Base-by-base conservation (phyloP, 139 green algal species). In the Tetraselmis chui region DNA sequence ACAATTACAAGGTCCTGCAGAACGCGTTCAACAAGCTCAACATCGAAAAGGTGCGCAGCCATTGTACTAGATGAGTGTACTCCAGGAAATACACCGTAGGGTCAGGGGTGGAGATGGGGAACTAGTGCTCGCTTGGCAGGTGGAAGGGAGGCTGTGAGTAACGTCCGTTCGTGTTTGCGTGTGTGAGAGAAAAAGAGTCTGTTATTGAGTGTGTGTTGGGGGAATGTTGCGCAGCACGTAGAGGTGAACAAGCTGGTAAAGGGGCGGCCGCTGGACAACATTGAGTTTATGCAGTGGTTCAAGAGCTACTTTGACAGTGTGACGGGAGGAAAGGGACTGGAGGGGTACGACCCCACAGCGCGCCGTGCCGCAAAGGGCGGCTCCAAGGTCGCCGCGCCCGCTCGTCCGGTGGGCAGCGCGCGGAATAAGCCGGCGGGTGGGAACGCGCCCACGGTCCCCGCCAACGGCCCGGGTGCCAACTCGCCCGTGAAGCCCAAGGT, bases 1-100 rank as follows among this genome's bases (percentile, higher is more conserved):
- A 92, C 82, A 99, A 99, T 85, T 98, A 98, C 92, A 99, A 99
- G 87, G 90, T 97, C 23, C 90, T 99, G 31, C 97, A 99, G 82
- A 90, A 94, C 32, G 93, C 92, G 1, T 99, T 99, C 84, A 94
- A 92, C 83, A 98, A 98, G 89, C 86, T 94, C 0, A 91, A 91
- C 23, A 90, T 99, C 23, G 86, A 95, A 58, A 97, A 96, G 92
- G 94, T 97, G 78, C 28, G 83, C 1, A 25, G 45, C 5, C 18
- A 67, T n/a, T n/a, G n/a, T n/a, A n/a, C n/a, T n/a, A n/a, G n/a
- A n/a, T n/a, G n/a, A n/a, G n/a, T n/a, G n/a, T n/a, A n/a, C n/a
- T n/a, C n/a, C n/a, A n/a, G n/a, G n/a, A n/a, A n/a, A n/a, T n/a
- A n/a, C n/a, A n/a, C n/a, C n/a, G n/a, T n/a, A n/a, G n/a, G n/a